Evolutionary conservation across 805 yeast species (phyloP), one percentile per base, ranked within the genome.

Genomic region (Pichia ethanolica): DNA sequence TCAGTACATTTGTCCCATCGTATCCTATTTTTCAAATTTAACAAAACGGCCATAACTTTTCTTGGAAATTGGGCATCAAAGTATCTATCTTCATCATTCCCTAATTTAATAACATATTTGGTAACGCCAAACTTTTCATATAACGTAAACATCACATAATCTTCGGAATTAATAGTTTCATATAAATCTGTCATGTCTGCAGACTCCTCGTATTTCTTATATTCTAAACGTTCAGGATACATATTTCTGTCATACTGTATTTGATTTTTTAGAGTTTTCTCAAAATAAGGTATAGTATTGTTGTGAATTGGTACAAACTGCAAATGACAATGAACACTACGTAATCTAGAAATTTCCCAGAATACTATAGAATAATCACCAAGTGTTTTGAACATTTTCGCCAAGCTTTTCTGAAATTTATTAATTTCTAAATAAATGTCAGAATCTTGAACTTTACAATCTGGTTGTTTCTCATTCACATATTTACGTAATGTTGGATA

Each of bases 41-140:
- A 60, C 3, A 83, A 65, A 53, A 72, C 72, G 0, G 96, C 90
- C 32, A 87, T 58, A 1, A 86, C 89, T 58, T 89, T 74, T 62
- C 97, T 72, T 1, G 96, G 95, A 58, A 90, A 86, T 56, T 87
- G 96, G 12, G 88, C 65, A 62, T 90, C 97, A 8, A 89, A 55
- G 14, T 59, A 59, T 34, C 41, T 52, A 12, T 59, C 60, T 2
- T 46, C 68, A 32, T 51, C 61, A 59, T 63, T 68, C 62, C 54
- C 52, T 61, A 58, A 58, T 48, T 45, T 6, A 51, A 48, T 28
- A 44, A 51, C 12, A 55, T 54, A 13, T 59, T 36, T 8, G 57
- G 66, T 44, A 73, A 71, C 45, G 58, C 47, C 48, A 75, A 63
- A 2, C 2, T 12, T 38, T 28, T 35, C 49, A 32, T 49, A 45